phyloP scores from a whole-genome alignment of 208 protist species.

The Herpetomonas muscarum region DNA sequence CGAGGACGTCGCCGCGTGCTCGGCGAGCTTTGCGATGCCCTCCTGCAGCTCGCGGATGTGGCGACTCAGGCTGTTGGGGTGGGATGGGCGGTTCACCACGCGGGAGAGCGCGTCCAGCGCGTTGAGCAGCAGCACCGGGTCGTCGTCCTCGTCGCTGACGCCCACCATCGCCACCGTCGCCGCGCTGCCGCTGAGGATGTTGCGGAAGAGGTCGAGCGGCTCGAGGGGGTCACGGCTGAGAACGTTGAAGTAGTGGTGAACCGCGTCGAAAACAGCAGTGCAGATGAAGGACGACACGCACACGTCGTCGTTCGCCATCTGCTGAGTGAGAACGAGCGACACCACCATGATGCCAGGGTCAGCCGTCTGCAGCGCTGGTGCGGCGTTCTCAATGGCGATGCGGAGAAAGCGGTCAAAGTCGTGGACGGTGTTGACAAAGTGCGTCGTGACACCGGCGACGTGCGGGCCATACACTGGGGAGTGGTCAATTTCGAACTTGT shows the following conservation, averaged over 20 bases:
- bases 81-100: constrained; percentile 44
- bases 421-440: constrained; percentile 40
- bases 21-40: constrained; percentile 42
- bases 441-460: constrained; percentile 40
- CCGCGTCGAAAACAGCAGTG: constrained; percentile 68
- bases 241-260: constrained; percentile 62
- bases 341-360: constrained; percentile 81
- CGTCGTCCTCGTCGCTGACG: constrained; percentile 67
- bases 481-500: constrained; percentile 62
- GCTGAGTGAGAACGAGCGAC: constrained; percentile 47
- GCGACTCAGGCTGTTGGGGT: constrained; percentile 41
- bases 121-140: constrained; percentile 43
- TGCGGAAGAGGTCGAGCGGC: constrained; percentile 59
- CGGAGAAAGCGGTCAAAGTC: constrained; percentile 67
- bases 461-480: constrained; percentile 47
- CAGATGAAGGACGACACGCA: constrained; percentile 62
- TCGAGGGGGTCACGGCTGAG: constrained; percentile 35
- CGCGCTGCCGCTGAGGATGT: constrained; percentile 44
- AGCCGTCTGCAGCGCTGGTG: constrained; percentile 52
- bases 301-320: constrained; percentile 48
- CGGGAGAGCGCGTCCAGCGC: constrained; percentile 41
- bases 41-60: constrained; percentile 57
- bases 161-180: constrained; percentile 58
- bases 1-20: constrained; percentile 28
- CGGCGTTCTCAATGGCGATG: constrained; percentile 63